phyloP scores from a whole-genome alignment of 768 basidiomycete genomes.

The Amanita brunnescens region DNA sequence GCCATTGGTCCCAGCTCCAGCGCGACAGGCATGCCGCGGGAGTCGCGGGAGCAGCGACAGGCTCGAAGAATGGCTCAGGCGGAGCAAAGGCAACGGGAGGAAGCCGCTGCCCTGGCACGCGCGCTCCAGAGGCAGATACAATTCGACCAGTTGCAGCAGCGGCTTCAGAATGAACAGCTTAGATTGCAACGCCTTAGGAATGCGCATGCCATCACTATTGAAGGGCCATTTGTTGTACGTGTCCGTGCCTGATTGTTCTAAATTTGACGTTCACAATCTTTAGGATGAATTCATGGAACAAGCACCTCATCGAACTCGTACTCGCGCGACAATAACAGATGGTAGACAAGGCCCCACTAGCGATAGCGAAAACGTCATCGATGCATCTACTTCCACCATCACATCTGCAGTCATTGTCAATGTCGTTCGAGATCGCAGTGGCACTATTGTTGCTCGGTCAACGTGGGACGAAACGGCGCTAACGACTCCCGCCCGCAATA shows the following conservation, averaged over 20 bases:
- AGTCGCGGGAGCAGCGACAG: slow-evolving; percentile 65
- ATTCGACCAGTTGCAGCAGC: slow-evolving; percentile 22
- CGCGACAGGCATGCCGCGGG: slow-evolving; percentile 65
- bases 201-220: slow-evolving; percentile 1
- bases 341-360: not conserved
- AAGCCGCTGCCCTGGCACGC: slow-evolving; percentile 46
- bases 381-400: slow-evolving; percentile 13
- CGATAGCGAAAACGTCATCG: slow-evolving; percentile 21
- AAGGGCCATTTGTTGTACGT: slow-evolving; percentile 8
- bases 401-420: slow-evolving; percentile 30
- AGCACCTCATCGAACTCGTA: slow-evolving; percentile 6
- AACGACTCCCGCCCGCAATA: slow-evolving; percentile 8
- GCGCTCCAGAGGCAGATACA: slow-evolving; percentile 47
- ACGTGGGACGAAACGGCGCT: slow-evolving; percentile 37
- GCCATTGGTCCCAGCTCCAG: slow-evolving; percentile 75
- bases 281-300: slow-evolving; percentile 19
- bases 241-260: slow-evolving; percentile 6
- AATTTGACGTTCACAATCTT: not conserved
- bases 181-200: slow-evolving; percentile 1
- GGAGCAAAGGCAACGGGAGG: slow-evolving; percentile 52
- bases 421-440: slow-evolving; percentile 58
- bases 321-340: slow-evolving; percentile 9
- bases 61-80: slow-evolving; percentile 48
- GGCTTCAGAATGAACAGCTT: slow-evolving; percentile 5
- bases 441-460: slow-evolving; percentile 63